Evolutionary conservation across 2,329 filamentous ascomycete species (phyloP), one percentile per base, ranked within the genome.

Genomic region (Sporothrix schenckii): DNA sequence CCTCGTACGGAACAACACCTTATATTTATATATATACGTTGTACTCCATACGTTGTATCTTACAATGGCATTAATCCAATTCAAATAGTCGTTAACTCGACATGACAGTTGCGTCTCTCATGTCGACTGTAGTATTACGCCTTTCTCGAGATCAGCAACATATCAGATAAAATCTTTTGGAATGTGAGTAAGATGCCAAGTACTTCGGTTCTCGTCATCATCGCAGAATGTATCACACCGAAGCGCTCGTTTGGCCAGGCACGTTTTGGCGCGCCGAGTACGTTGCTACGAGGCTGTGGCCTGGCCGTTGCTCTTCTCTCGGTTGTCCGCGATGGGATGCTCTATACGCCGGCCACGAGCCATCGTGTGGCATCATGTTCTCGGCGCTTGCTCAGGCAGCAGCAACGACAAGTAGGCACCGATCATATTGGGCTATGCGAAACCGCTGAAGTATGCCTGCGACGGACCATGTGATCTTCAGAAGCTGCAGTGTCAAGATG

Each of bases 401-500:
- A 44, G 58, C 39, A 21, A 34, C 58, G n/a, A 19, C 7, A 63
- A 11, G 27, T 13, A 63, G 58, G 58, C 58, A 63, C 10, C 39
- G 39, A 27, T 2, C 39, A 41, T 24, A 19, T 39, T 21, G 44
- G 14, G 44, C 11, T 44, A 9, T 44, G 3, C 19, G n/a, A 16
- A 13, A 1, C 58, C n/a, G 39, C 24, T 24, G 9, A 16, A 27
- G 10, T 6, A 2, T 13, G 41, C 1, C 47, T 14, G 6, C 47
- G 13, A 10, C 39, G 9, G 5, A 4, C 61, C 61, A 49, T 50
- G 61, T 65, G 61, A 34, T 10, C 44, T 13, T 10, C 14, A 14
- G 47, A 49, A 34, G 44, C 24, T 63, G 58, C 44, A 65, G 47
- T 50, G 61, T 50, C 27, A 21, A 65, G 61, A 30, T 50, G 47